phyloP scores from a whole-genome alignment of 108 stramenopile genomes.

The Stephanodiscus minutulus region DNA sequence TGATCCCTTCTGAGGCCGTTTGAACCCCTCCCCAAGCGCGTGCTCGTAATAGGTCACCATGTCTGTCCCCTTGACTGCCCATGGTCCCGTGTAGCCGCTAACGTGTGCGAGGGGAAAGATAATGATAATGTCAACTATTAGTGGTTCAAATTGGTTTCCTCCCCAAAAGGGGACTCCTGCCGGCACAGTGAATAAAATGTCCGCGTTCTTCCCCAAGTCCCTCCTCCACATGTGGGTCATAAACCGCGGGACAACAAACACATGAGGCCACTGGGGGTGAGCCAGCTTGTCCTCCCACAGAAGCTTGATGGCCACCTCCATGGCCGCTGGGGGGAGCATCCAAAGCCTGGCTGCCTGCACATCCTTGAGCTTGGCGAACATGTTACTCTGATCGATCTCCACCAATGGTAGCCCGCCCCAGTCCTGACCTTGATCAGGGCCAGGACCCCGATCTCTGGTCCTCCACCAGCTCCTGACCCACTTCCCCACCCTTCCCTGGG shows the following conservation, averaged over 20 bases:
- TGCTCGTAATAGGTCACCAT: not conserved
- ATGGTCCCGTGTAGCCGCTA: too few relatives aligned
- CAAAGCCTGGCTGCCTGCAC: too few relatives aligned
- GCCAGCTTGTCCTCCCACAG: too few relatives aligned
- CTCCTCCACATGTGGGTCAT: too few relatives aligned
- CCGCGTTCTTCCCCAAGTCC: too few relatives aligned
- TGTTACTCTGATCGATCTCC: not conserved
- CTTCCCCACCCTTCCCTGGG: not conserved
- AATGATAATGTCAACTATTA: conserved; percentile 2
- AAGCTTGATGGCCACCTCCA: not conserved
- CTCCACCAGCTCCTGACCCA: conserved; percentile 24
- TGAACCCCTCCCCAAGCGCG: not conserved
- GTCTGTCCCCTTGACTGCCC: not conserved
- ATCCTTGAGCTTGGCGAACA: conserved; percentile 9
- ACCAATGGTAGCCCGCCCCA: conserved; percentile 4
- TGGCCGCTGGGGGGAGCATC: too few relatives aligned
- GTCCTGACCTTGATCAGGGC: not conserved
- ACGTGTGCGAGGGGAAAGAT: not conserved
- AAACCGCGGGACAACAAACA: too few relatives aligned
- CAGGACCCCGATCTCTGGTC: too few relatives aligned
- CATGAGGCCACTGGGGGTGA: too few relatives aligned
- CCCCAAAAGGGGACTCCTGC: not conserved
- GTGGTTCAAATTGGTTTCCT: not conserved
- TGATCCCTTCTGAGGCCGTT: too few relatives aligned
- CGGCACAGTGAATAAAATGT: too few relatives aligned